A percentile compares a stretch with the other conserved stretches of the same genome.
phyloP scores from a whole-genome alignment of 306 rosid genomes.

The Mucuna pruriens region DNA sequence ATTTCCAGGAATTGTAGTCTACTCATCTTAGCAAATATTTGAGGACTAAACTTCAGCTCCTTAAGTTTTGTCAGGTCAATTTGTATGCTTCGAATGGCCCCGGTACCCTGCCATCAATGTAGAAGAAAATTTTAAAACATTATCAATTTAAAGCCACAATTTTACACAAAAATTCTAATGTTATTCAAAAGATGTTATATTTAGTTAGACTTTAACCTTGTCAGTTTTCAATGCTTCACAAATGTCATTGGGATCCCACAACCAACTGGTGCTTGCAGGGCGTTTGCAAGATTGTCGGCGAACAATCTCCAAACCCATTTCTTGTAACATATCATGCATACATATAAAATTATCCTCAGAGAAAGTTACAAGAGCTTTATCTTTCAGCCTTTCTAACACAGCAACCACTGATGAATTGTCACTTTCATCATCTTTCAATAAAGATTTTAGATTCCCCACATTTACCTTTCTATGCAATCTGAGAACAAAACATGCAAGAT shows the following conservation, averaged over 20 bases:
- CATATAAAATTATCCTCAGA: not conserved
- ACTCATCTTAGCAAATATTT: not conserved
- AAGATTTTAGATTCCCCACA: not conserved
- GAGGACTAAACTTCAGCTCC: not conserved
- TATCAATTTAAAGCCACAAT: too few species aligned
- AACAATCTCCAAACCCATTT: not conserved
- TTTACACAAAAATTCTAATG: not conserved
- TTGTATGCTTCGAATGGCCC: not conserved
- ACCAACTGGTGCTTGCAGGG: not conserved
- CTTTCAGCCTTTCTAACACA: not conserved
- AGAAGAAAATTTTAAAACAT: too few species aligned
- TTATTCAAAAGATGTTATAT: too few species aligned
- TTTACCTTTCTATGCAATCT: not conserved
- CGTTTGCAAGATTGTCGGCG: not conserved
- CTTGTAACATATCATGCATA: not conserved
- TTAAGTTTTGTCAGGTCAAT: too few species aligned
- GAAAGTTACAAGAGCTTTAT: not conserved
- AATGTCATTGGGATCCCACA: not conserved
- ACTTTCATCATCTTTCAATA: not conserved
- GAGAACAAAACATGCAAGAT: not conserved
- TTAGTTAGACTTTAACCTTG: not conserved
- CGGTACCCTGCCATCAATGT: not conserved
- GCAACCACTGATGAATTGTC: not conserved
- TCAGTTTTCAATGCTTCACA: not conserved
- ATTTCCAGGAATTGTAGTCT: not conserved